Percentiles rank a stretch among this genome's conserved stretches.
phyloP scores from a whole-genome alignment of 352 stramenopile species.

The Globisporangium paddicum region DNA sequence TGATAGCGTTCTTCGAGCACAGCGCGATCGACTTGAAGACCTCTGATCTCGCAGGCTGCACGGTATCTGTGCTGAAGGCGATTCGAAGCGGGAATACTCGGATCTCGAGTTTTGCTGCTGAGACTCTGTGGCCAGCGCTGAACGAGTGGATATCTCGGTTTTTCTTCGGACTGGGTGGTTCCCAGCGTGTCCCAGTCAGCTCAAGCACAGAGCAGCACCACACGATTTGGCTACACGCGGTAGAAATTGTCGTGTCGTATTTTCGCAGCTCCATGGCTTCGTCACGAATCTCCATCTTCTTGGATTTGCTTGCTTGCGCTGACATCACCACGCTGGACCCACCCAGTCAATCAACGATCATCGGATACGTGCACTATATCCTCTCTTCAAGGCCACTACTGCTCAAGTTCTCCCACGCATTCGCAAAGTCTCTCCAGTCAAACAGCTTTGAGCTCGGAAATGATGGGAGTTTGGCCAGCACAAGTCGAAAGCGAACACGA shows the following conservation, averaged over 20 bases:
- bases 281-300: constrained; percentile 1
- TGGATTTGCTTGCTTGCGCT: constrained; percentile 9
- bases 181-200: neutral
- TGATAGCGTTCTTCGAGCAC: constrained; percentile 27
- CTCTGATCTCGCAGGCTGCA: constrained; percentile 16
- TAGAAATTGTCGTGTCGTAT: constrained; percentile 12
- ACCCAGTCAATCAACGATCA: neutral
- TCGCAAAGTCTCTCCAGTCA: constrained; percentile 9
- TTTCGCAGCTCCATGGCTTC: constrained; percentile 3
- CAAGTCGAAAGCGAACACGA: constrained; percentile 14
- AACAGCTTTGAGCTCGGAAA: constrained; percentile 14
- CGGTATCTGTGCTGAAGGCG: constrained; percentile 19
- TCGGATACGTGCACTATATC: constrained; percentile 9
- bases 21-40: constrained; percentile 13
- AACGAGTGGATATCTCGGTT: constrained; percentile 7
- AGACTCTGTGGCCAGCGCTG: constrained; percentile 37
- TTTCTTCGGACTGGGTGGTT: constrained; percentile 14
- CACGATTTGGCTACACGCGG: constrained; percentile 3
- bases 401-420: constrained; percentile 10
- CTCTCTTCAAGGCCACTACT: constrained; percentile 13
- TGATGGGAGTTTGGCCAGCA: constrained; percentile 12
- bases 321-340: constrained; percentile 6
- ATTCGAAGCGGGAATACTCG: constrained; percentile 19
- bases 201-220: neutral
- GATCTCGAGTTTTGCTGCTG: constrained; percentile 23